phyloP scores from a whole-genome alignment of 345 rosid genomes.

The Clarkia xantiana region DNA sequence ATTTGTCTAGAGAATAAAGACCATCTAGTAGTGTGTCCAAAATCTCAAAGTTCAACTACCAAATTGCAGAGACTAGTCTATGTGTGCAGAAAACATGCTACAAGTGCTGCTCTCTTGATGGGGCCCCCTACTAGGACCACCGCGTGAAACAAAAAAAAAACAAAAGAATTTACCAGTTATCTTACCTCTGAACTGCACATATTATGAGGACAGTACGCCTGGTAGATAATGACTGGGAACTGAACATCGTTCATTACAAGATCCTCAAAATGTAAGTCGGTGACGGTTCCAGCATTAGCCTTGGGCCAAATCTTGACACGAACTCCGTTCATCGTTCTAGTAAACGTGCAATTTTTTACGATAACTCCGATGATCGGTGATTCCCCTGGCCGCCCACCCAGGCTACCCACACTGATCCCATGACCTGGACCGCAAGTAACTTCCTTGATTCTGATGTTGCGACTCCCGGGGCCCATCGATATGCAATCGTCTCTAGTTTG shows the following conservation, averaged over 20 bases:
- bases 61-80: too few species aligned
- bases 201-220: conserved; percentile 18
- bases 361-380: conserved; percentile 20
- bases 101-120: too few species aligned
- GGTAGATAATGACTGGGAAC: conserved; percentile 15
- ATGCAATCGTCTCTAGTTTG: conserved; percentile 20
- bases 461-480: conserved; percentile 19
- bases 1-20: too few species aligned
- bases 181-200: conserved; percentile 14
- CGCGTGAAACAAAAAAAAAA: neutral
- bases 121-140: too few species aligned
- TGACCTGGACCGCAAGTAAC: conserved; percentile 22
- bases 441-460: conserved; percentile 4
- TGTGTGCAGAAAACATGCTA: too few species aligned
- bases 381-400: conserved; percentile 14
- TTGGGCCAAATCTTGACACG: conserved; percentile 28
- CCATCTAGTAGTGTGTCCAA: too few species aligned
- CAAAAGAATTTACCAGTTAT: neutral
- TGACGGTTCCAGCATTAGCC: conserved; percentile 9
- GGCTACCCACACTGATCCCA: conserved; percentile 11
- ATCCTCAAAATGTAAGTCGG: conserved; percentile 22
- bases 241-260: conserved; percentile 8
- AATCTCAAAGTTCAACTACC: too few species aligned
- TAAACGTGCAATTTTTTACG: conserved; percentile 18
- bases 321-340: conserved; percentile 10